Conservation (phyloP, 495 filamentous ascomycete genomes). For the Penicillium waksmanii region DNA sequence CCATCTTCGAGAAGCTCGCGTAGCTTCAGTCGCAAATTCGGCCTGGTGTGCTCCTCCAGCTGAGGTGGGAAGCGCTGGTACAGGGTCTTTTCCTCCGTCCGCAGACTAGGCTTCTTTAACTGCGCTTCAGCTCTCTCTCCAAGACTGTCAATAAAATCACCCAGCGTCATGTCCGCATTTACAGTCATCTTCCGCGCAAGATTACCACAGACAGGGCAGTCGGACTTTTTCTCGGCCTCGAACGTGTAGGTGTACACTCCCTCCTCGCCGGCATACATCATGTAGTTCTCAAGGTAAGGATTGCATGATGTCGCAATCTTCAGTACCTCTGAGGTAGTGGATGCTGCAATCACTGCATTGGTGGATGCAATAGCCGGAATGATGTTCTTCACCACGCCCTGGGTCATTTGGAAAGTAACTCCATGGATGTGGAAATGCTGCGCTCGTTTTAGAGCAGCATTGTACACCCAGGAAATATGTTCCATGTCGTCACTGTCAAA, state of each 20-base stretch:
- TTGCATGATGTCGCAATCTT: slow-evolving; percentile 87
- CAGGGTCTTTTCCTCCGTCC: slow-evolving; percentile 78
- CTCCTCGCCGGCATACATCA: slow-evolving; percentile 98
- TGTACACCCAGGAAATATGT: slow-evolving; percentile 96
- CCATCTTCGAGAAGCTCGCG: slow-evolving; percentile 64
- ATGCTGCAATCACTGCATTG: slow-evolving; percentile 93
- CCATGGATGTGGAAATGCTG: slow-evolving; percentile 88
- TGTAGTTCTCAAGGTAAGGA: slow-evolving; percentile 89
- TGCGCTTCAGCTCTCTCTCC: slow-evolving; percentile 82
- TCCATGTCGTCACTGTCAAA: slow-evolving; percentile 97
- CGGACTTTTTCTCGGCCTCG: slow-evolving; percentile 84
- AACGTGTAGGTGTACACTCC: slow-evolving; percentile 97
- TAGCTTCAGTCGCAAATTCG: slow-evolving; percentile 80
- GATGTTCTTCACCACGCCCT: slow-evolving; percentile 99
- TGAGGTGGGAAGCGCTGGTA: slow-evolving; percentile 86
- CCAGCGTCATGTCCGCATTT: slow-evolving; percentile 71
- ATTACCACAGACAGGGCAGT: slow-evolving; percentile 93
- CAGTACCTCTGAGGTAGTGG: slow-evolving; percentile 94
- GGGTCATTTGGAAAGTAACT: slow-evolving; percentile 94
- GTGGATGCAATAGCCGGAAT: slow-evolving; percentile 98
- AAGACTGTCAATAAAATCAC: slow-evolving; percentile 84
- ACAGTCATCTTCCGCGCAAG: slow-evolving; percentile 72
- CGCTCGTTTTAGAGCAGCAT: slow-evolving; percentile 78
- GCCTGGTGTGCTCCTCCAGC: slow-evolving; percentile 77
- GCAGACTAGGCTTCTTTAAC: slow-evolving; percentile 86